Base-by-base conservation (phyloP, 2,329 filamentous ascomycete species). In the Eutypella sp. region DNA sequence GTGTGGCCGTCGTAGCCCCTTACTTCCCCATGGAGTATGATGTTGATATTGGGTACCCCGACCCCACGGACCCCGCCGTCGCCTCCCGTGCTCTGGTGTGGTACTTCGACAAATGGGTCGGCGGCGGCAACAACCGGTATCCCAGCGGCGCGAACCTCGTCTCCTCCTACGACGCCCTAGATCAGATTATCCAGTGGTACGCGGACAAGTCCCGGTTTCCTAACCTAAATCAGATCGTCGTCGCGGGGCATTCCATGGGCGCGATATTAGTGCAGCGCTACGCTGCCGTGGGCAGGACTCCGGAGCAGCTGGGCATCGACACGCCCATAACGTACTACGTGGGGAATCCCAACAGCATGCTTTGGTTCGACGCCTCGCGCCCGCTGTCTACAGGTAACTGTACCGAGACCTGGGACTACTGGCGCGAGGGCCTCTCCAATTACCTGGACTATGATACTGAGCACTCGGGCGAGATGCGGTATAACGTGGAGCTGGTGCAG, bases 1-100 rank as follows among this genome's bases (percentile, higher is more conserved):
- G 20, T 13, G 38, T 46, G 13, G 38, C 19, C 25, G 20, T 46
- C 36, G n/a, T 39, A 13, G 27, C 44, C 10, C 44, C 44, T 13
- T 46, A 50, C 31, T 48, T 42, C 40, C 48, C 48, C 18, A 48
- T 48, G 34, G 48, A 44, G 2, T 20, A 48, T 13, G 45, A 50
- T 23, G 31, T 44, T 11, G 40, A 37, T 40, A 36, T 37, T 11
- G 48, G 45, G 3, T 50, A 48, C 27, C 36, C 36, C 4, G 36
- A 39, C 36, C 36, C 36, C 6, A 39, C n/a, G 10, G 36, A 39
- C 20, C 36, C 36, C 13, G 27, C 36, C 4, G 20, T 36, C 8
- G 20, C 27, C 31, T 50, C 48, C n/a, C 37, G 42, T 11, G 48
- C 48, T 1, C 40, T 50, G 11, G 48, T 44, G 15, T 48, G 48